Conservation (phyloP, 306 rosid species). For the Castanea mollissima region DNA sequence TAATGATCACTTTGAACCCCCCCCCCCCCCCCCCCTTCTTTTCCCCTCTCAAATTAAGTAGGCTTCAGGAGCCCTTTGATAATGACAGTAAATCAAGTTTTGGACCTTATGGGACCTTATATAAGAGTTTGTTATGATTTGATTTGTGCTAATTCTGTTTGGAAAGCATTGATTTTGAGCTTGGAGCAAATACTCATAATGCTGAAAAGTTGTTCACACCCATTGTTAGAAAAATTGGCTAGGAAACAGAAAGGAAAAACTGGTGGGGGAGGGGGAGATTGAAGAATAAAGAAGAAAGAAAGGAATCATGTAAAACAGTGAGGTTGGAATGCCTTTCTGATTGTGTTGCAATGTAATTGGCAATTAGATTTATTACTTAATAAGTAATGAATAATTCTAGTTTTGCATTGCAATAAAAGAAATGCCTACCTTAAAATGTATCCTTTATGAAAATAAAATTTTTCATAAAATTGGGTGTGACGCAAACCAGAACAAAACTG, state of each 20-base stretch:
- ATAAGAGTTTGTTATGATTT: background rate
- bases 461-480: too few species aligned
- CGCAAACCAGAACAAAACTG: too few species aligned
- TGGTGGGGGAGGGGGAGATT: too few species aligned
- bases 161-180: background rate
- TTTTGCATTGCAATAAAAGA: background rate
- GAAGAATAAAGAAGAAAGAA: background rate
- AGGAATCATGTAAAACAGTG: background rate
- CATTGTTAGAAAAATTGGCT: background rate
- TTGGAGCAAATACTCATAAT: background rate
- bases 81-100: background rate
- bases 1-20: background rate
- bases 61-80: background rate
- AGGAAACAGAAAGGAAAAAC: background rate
- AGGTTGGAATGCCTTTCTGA: background rate
- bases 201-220: background rate
- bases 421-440: background rate
- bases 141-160: background rate
- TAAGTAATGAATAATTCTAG: background rate
- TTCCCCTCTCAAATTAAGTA: background rate
- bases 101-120: background rate
- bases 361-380: background rate
- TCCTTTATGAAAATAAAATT: background rate
- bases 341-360: background rate
- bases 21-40: background rate